Percentiles rank a stretch among this genome's conserved stretches.
These are phyloP conservation scores for Solanum clarkiae DNA, from an alignment of 257 asterid genomes.

Conservation along the genomic window DNA sequence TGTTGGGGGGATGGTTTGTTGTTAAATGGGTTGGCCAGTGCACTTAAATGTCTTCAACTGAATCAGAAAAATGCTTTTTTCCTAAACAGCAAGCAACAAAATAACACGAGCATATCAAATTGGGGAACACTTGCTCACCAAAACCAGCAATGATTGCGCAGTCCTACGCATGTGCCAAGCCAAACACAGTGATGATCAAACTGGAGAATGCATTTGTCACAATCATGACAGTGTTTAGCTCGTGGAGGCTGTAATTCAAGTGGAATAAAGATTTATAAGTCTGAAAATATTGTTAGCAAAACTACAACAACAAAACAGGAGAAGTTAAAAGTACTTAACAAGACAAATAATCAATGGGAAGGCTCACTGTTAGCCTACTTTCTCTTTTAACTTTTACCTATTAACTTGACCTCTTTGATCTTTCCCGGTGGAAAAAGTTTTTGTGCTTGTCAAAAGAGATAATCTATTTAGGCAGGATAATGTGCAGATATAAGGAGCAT, in stretches of 20 bases:
- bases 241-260: conserved; percentile 76
- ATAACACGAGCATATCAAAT: background rate
- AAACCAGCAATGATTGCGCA: conserved; percentile 76
- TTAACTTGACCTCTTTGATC: background rate
- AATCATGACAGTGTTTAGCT: conserved; percentile 91
- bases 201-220: conserved; percentile 94
- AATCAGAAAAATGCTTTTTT: background rate
- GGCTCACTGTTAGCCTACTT: background rate
- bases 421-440: background rate
- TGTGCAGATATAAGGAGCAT: background rate
- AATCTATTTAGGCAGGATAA: background rate
- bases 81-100: background rate
- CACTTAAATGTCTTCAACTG: background rate
- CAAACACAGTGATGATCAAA: conserved; percentile 99
- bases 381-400: background rate
- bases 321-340: background rate
- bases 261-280: background rate
- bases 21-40: background rate
- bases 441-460: background rate
- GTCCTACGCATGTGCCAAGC: conserved; percentile 96
- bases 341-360: background rate
- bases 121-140: conserved; percentile 42
- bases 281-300: background rate
- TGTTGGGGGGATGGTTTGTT: background rate
- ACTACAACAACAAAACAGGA: background rate